Percentiles rank a stretch among this genome's conserved stretches.
phyloP scores from a whole-genome alignment of 2,329 filamentous ascomycete species.

The Monilinia fructicola region DNA sequence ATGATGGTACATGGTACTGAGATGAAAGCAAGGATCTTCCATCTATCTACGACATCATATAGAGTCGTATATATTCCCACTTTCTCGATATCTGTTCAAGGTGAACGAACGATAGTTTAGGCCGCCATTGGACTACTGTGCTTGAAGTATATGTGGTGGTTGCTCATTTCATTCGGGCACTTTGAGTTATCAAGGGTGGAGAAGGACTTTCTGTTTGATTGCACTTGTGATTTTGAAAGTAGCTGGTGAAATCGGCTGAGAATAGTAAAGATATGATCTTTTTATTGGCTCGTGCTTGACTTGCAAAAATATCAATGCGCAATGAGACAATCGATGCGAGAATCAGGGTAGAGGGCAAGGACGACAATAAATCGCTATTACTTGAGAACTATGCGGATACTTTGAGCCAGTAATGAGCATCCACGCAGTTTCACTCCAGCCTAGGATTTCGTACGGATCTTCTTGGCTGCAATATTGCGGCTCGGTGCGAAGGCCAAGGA shows the following conservation, averaged over 20 bases:
- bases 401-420: neutral
- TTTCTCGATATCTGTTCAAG: no score
- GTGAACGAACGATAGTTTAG: no score
- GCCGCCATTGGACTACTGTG: neutral
- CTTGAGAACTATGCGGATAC: neutral
- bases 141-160: neutral
- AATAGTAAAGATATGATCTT: neutral
- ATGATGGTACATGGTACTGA: no score
- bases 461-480: no score
- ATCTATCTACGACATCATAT: no score
- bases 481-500: no score
- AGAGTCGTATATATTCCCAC: no score
- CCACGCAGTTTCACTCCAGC: no score
- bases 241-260: neutral
- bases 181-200: no score
- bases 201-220: neutral
- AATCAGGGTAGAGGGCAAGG: neutral
- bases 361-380: neutral
- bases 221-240: no score
- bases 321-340: neutral
- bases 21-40: no score
- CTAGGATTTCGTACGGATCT: no score
- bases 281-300: neutral
- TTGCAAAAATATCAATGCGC: neutral
- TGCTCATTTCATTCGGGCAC: neutral